Percentiles rank a stretch among this genome's conserved stretches.
Evolutionary conservation across 345 rosid species (phyloP).

Genomic region (Eucalyptus polybractea): DNA sequence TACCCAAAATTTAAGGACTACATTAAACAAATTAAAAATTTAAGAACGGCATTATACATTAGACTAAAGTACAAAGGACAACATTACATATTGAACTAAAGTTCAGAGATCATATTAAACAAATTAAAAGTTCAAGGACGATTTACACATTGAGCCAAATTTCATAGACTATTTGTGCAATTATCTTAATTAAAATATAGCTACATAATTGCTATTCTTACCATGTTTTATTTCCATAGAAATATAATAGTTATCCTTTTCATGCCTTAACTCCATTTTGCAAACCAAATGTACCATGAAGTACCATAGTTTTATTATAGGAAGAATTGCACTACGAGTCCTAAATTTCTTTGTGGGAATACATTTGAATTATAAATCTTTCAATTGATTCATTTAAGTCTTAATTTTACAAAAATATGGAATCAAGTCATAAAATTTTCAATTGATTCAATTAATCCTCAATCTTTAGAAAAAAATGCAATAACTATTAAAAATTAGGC

Average conservation of each 20-base stretch:
- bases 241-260: neutral
- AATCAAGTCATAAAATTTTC: neutral
- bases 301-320: neutral
- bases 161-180: neutral
- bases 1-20: neutral
- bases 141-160: neutral
- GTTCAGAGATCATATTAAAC: fast-evolving
- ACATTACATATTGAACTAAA: neutral
- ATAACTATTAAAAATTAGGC: neutral
- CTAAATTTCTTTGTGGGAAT: neutral
- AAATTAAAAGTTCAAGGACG: neutral
- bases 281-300: neutral
- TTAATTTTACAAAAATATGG: neutral
- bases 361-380: neutral
- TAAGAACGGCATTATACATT: neutral
- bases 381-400: neutral
- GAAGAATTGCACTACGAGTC: neutral
- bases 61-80: neutral
- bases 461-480: neutral
- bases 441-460: neutral
- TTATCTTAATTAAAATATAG: neutral
- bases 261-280: neutral
- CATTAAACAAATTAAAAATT: neutral
- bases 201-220: neutral
- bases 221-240: neutral